Base-by-base conservation (phyloP, 331 rosid species). In the Pyrus hybrid region DNA sequence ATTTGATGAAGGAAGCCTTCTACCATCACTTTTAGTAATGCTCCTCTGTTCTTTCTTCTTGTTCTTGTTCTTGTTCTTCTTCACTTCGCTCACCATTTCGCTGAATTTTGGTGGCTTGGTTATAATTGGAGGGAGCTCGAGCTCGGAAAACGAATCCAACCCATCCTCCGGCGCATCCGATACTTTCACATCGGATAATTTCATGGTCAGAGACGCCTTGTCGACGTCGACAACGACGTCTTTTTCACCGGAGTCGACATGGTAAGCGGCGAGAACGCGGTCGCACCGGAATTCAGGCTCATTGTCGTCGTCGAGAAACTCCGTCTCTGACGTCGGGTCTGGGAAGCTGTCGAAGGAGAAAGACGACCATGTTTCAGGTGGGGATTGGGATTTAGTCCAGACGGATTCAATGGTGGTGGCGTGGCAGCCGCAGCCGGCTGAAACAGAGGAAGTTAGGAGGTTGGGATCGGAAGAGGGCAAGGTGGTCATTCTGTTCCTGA, bases 281-380 rank as follows among this genome's bases (percentile, higher is more conserved):
- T 93, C 97, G 43, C 97, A 83, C 80, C 96, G 76, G 87, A 86
- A 85, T 73, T 85, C 91, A 18, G 88, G 89, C 22, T 88, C 90
- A 63, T 18, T 35, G 41, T 56, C 70, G 61, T 20, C 37, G 9
- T 23, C 63, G 56, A 72, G 80, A 61, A 13, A 63, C 58, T 83
- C 86, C 8, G 77, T 65, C 64, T 88, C 91, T 2, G 56, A 17
- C 21, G 21, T 18, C 21, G 56, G 56, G 56, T 49, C 56, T 49
- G 76, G 76, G 65, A 88, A 81, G 79, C 54, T 79, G 64, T 80
- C 83, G 37, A 76, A 77, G 6, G 87, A 84, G 0, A 89, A 83
- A 7, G 89, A 88, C 0, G 89, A 86, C 23, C 76, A 75, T 72
- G 21, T 29, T 49, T 75, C 79, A 5, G 78, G 80, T 5, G 83